Conservation (phyloP, 352 stramenopile genomes). For the Peronospora belbahrii region DNA sequence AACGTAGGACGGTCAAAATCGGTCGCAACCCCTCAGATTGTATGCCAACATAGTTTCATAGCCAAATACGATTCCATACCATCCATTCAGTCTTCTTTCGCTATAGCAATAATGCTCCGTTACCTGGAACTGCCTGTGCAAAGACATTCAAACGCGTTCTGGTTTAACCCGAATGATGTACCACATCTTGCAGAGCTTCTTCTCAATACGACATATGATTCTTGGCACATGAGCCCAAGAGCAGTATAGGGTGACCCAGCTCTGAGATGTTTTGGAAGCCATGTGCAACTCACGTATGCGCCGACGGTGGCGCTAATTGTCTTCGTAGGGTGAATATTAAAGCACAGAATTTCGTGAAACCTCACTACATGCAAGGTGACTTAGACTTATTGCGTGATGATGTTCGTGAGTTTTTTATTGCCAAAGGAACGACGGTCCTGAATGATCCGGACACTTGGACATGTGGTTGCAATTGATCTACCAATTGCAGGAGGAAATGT, state of each 20-base stretch:
- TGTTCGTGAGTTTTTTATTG: slow-evolving; percentile 82
- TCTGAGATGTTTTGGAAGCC: slow-evolving; percentile 61
- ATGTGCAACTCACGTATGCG: slow-evolving; percentile 80
- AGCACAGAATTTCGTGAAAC: slow-evolving; percentile 41
- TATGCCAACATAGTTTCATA: too few species aligned
- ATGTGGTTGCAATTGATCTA: slow-evolving; percentile 74
- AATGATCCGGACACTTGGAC: slow-evolving; percentile 88
- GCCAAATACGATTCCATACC: too few species aligned
- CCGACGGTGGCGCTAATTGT: slow-evolving; percentile 93
- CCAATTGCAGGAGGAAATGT: slow-evolving; percentile 31
- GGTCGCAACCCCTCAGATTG: too few species aligned
- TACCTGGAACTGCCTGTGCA: slow-evolving; percentile 9
- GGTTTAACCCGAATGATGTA: slow-evolving; percentile 30
- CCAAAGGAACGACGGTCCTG: slow-evolving; percentile 52
- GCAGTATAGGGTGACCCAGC: slow-evolving; percentile 7
- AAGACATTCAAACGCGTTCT: slow-evolving; percentile 52
- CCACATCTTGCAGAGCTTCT: slow-evolving; percentile 53
- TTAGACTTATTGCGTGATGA: slow-evolving; percentile 89
- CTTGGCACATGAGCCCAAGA: slow-evolving; percentile 34
- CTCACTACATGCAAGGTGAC: slow-evolving; percentile 92
- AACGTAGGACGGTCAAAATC: too few species aligned
- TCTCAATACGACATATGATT: slow-evolving; percentile 42
- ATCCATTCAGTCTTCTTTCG: too few species aligned
- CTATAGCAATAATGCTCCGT: not conserved
- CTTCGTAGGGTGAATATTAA: slow-evolving; percentile 45